Evolutionary conservation across 257 asterid genomes (phyloP).

Genomic region (Ballota nigra): DNA sequence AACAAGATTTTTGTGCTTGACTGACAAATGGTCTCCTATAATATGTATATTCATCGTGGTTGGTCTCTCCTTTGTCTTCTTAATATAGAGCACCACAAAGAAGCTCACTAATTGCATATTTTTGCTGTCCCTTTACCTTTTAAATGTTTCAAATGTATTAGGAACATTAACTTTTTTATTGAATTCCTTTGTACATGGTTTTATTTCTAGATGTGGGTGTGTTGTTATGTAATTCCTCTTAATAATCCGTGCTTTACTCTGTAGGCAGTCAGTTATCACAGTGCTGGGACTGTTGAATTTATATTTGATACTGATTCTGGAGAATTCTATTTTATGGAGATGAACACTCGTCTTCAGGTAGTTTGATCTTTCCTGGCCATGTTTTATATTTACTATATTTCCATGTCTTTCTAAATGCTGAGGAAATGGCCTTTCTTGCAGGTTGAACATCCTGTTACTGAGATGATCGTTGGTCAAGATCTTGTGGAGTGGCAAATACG

Average conservation of each 20-base stretch:
- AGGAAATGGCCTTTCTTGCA: conserved; percentile 27
- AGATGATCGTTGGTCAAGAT: conserved; percentile 99
- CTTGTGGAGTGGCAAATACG: conserved; percentile 99
- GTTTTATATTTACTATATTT: conserved; percentile 17
- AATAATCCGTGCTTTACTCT: conserved; percentile 24
- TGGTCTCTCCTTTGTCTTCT: not conserved
- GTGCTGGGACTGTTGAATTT: conserved; percentile 97
- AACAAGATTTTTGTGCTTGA: not conserved
- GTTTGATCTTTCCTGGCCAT: conserved; percentile 24
- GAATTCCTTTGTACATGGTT: not conserved
- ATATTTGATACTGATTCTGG: conserved; percentile 89
- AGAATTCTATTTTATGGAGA: conserved; percentile 96
- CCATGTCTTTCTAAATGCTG: conserved; percentile 22
- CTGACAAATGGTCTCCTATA: not conserved
- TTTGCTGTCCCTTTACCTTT: not conserved
- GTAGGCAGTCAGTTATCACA: conserved; percentile 90
- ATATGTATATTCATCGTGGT: not conserved
- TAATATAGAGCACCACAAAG: not conserved
- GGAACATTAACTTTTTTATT: not conserved
- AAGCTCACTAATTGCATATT: not conserved
- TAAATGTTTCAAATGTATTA: conserved; percentile 1
- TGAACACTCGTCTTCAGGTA: conserved; percentile 99
- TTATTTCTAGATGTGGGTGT: not conserved
- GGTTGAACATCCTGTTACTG: conserved; percentile 99
- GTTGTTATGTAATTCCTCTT: not conserved